Evolutionary conservation across 2,329 filamentous ascomycete genomes (phyloP).

Genomic region (Hortaea sp.): DNA sequence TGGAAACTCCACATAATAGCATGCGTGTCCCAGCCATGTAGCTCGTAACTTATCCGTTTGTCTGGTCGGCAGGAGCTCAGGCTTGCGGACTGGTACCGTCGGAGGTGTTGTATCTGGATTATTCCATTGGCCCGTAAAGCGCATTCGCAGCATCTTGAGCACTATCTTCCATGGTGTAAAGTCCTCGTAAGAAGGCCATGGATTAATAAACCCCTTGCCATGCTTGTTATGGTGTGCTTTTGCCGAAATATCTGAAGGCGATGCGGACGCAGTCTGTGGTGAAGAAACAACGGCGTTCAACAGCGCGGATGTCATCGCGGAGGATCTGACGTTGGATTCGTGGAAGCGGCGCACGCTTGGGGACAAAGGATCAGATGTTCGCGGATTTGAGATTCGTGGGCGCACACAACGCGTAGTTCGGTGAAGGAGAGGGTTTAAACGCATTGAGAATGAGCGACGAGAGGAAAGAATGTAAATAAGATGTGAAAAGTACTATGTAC

Average conservation of each 20-base stretch:
- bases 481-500: too few species aligned
- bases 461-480: neutral
- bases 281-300: slow-evolving; percentile 33
- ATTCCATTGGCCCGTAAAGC: slow-evolving; percentile 38
- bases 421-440: neutral
- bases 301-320: slow-evolving; percentile 14
- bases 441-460: neutral
- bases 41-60: slow-evolving; percentile 57
- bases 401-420: neutral
- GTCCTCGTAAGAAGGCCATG: slow-evolving; percentile 45
- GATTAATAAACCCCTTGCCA: slow-evolving; percentile 47
- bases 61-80: slow-evolving; percentile 55
- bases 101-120: slow-evolving; percentile 54
- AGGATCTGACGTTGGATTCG: neutral
- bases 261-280: slow-evolving; percentile 26
- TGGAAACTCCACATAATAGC: slow-evolving; percentile 86
- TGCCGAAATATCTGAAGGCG: slow-evolving; percentile 36
- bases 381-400: neutral
- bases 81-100: slow-evolving; percentile 56
- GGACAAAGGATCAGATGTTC: too few species aligned
- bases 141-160: slow-evolving; percentile 32
- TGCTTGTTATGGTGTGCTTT: slow-evolving; percentile 43
- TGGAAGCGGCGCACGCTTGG: neutral
- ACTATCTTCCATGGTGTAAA: slow-evolving; percentile 25
- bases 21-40: slow-evolving; percentile 93